Evolutionary conservation across 257 asterid genomes (phyloP), one percentile per base, ranked within the genome.

Genomic region (Coffea eugenioides): DNA sequence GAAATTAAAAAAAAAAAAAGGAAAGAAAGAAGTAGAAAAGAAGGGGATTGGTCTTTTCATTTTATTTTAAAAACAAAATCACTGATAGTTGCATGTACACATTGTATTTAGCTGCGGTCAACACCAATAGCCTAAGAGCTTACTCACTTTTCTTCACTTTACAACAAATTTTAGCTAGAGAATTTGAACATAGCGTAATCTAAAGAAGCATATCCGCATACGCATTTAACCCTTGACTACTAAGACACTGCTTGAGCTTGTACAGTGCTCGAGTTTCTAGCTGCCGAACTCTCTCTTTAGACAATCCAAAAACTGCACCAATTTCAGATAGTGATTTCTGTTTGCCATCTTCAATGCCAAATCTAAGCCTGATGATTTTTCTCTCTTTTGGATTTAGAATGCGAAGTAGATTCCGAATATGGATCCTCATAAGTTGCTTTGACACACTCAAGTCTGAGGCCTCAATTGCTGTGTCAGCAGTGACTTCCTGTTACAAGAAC

Each of bases 211-310:
- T 54, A 69, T 90, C 83, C 57, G 84, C 76, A 82, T 93, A 93
- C 14, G 97, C 97, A 71, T 82, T 90, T 16, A 93, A 90, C 36
- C 97, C 97, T 4, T 91, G 95, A 85, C 85, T 89, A 82, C 70
- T 69, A 48, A 91, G 89, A 80, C 92, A 88, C 85, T 95, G 94
- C 80, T 81, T 95, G 49, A 95, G 93, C 90, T 92, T 95, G 92
- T 87, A 62, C 41, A 92, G 57, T 4, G 97, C 98, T 74, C 97
- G 94, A 77, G 88, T 89, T 85, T 95, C 98, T 56, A 95, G 90
- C 85, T 95, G 98, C 78, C 98, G 84, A 76, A 95, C 87, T 86
- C 99, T 89, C 88, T 93, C 99, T 87, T 92, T 95, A 0, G 97
- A 88, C 81, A 95, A 85, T 75, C 96, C 94, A 80, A 95, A 88